Evolutionary conservation across 1,139 yeast genomes (phyloP).

Genomic region (Kurtzmaniella quercitrusa): DNA sequence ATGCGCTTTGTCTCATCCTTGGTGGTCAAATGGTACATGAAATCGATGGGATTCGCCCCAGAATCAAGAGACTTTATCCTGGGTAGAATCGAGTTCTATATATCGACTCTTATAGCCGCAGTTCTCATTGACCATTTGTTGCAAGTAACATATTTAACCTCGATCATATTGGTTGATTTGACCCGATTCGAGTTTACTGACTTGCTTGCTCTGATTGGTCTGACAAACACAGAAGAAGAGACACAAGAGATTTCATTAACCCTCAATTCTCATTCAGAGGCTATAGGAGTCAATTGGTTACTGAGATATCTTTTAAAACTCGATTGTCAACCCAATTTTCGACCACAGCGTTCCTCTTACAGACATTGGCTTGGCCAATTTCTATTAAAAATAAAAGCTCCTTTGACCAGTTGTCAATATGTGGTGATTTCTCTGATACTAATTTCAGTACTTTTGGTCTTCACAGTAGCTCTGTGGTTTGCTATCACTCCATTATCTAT

Average conservation of each 20-base stretch:
- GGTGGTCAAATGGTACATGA: not conserved
- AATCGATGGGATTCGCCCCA: not conserved
- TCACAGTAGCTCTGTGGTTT: constrained; percentile 22
- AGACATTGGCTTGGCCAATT: constrained; percentile 31
- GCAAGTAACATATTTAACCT: constrained; percentile 59
- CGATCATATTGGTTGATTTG: constrained; percentile 64
- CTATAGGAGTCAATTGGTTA: constrained; percentile 22
- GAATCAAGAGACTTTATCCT: not conserved
- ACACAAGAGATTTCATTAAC: constrained; percentile 1
- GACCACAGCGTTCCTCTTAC: constrained; percentile 19
- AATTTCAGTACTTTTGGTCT: constrained; percentile 16
- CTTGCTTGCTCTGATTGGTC: constrained; percentile 20
- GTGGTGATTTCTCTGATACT: constrained; percentile 14
- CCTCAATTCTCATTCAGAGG: not conserved
- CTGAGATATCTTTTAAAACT: constrained; percentile 23
- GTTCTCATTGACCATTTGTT: constrained; percentile 53
- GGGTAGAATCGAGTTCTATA: not conserved
- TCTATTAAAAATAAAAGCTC: constrained; percentile 31
- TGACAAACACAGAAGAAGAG: constrained; percentile 6
- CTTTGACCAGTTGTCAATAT: constrained; percentile 20
- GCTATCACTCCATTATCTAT: constrained; percentile 22
- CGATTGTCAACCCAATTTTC: constrained; percentile 11
- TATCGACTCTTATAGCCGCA: constrained; percentile 21
- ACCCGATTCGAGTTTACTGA: constrained; percentile 61
- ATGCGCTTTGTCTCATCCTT: not conserved